A percentile compares a stretch with the other conserved stretches of the same genome.
Evolutionary conservation across 1,284 basidiomycete species (phyloP).

Genomic region (Omphalotus olearius): DNA sequence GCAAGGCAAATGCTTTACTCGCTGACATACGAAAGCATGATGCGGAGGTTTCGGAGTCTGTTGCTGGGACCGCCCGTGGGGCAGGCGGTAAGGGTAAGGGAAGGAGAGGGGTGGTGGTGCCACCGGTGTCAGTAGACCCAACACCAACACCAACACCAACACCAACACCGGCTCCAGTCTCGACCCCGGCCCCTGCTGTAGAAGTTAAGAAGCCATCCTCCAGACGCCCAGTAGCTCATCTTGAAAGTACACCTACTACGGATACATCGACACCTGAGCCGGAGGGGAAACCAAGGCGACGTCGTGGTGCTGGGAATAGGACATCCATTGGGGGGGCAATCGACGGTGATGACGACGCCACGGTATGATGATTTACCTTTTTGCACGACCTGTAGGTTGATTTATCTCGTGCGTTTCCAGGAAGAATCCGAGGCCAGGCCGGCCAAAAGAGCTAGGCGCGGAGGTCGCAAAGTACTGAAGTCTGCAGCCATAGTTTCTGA

Average conservation of each 20-base stretch:
- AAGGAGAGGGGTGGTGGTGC: constrained; percentile 25
- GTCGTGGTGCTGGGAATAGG: constrained; percentile 31
- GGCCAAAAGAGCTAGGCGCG: constrained; percentile 32
- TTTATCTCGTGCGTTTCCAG: constrained; percentile 4
- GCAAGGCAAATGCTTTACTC: constrained; percentile 73
- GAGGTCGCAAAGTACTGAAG: constrained; percentile 31
- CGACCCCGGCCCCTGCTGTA: constrained; percentile 22
- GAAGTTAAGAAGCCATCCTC: constrained; percentile 20
- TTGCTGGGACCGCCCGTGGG: constrained; percentile 16
- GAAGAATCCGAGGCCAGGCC: constrained; percentile 29
- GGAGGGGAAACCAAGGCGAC: constrained; percentile 41
- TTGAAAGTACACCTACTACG: constrained; percentile 45
- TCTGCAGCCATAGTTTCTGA: constrained; percentile 21
- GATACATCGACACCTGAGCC: constrained; percentile 51
- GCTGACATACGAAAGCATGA: constrained; percentile 78
- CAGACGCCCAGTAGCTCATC: constrained; percentile 27
- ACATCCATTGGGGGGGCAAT: constrained; percentile 30
- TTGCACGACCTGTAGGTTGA: neutral
- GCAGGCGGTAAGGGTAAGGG: constrained; percentile 17
- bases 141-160: neutral
- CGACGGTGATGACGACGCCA: constrained; percentile 31
- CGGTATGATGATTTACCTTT: constrained; percentile 17
- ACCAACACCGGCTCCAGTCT: constrained; percentile 23
- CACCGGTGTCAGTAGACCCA: neutral
- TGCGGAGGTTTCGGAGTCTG: constrained; percentile 49